Percentiles rank a stretch among this genome's conserved stretches.
These are phyloP conservation scores for Teratosphaeria pseudoeucalypti DNA, from an alignment of 2,329 filamentous ascomycete genomes.

Conservation along the genomic window DNA sequence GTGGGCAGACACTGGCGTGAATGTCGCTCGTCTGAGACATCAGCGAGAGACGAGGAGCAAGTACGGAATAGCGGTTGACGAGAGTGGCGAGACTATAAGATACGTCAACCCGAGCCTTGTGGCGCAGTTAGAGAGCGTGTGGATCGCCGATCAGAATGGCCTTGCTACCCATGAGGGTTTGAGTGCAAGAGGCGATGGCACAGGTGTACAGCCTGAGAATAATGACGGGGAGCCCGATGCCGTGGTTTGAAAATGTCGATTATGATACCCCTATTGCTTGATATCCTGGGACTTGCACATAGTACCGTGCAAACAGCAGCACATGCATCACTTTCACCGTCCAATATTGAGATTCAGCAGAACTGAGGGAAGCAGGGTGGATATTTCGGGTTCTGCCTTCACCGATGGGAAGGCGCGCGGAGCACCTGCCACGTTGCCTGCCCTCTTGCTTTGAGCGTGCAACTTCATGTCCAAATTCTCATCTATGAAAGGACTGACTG, in stretches of 20 bases:
- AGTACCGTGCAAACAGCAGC: neutral
- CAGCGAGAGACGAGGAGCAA: slow-evolving; percentile 10
- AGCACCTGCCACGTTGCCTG: neutral
- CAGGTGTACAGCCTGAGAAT: neutral
- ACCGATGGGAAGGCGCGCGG: neutral
- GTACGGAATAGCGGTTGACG: slow-evolving; percentile 56
- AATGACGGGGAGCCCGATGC: neutral
- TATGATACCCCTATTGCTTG: neutral
- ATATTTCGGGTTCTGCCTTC: neutral
- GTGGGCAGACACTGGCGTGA: slow-evolving; percentile 18
- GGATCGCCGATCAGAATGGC: slow-evolving; percentile 17
- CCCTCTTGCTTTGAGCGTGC: neutral
- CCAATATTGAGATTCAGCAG: neutral
- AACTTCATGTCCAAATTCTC: neutral
- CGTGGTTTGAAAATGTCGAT: neutral
- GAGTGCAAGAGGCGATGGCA: neutral
- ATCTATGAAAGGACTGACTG: neutral
- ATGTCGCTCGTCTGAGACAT: slow-evolving; percentile 6
- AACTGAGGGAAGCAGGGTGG: neutral
- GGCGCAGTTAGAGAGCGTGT: slow-evolving; percentile 35
- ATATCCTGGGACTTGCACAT: neutral
- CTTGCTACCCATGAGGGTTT: neutral
- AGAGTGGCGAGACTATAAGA: slow-evolving; percentile 57
- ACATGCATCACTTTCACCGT: neutral
- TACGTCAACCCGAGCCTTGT: slow-evolving; percentile 72